phyloP scores from a whole-genome alignment of 768 basidiomycete species.

The Udeniomyces megalosporus region DNA sequence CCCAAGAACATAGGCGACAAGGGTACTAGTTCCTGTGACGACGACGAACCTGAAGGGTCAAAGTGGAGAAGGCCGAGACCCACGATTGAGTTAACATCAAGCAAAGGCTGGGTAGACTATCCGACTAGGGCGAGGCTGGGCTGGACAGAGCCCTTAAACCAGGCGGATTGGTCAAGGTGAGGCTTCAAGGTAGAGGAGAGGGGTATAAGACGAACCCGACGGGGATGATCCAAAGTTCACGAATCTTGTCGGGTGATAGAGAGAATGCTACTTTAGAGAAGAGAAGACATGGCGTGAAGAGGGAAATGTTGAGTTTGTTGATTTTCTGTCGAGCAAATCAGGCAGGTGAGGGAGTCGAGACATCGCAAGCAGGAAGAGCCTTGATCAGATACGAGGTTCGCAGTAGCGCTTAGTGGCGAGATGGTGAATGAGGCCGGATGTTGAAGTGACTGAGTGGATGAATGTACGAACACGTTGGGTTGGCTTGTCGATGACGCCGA shows the following conservation, averaged over 20 bases:
- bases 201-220: conserved; percentile 70
- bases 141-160: too few relatives aligned
- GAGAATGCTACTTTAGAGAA: conserved; percentile 95
- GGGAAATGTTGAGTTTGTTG: conserved; percentile 66
- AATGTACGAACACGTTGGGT: conserved; percentile 40
- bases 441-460: conserved; percentile 41
- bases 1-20: conserved; percentile 48
- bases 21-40: conserved; percentile 55
- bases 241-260: conserved; percentile 61
- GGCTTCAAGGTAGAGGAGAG: too few relatives aligned
- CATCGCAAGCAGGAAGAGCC: not conserved
- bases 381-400: too few relatives aligned
- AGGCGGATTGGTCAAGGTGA: too few relatives aligned
- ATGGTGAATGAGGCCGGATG: not conserved
- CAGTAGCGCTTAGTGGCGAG: not conserved
- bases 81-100: too few relatives aligned
- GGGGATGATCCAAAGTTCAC: conserved; percentile 41
- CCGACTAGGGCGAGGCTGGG: too few relatives aligned
- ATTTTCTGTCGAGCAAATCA: conserved; percentile 29
- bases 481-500: conserved; percentile 69
- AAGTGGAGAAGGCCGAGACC: too few relatives aligned
- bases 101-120: too few relatives aligned
- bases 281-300: conserved; percentile 43
- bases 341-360: conserved; percentile 29
- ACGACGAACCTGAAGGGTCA: conserved; percentile 71